These are phyloP conservation scores for Lactarius trivialis DNA, from an alignment of 768 basidiomycete species.

Conservation along the genomic window DNA sequence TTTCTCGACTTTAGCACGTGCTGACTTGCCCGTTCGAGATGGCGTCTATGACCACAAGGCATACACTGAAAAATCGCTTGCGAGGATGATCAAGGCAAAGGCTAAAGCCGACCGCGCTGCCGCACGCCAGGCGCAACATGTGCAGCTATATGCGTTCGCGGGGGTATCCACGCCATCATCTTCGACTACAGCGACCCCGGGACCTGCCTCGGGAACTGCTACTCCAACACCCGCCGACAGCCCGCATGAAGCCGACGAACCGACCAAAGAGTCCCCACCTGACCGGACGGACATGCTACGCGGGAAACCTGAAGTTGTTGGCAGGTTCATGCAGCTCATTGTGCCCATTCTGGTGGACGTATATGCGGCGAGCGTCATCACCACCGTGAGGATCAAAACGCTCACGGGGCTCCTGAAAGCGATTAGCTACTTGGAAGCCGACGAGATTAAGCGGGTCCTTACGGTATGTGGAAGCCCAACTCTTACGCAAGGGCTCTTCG, in stretches of 20 bases:
- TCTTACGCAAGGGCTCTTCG: constrained; percentile 5
- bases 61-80: constrained; percentile 82
- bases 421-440: constrained; percentile 77
- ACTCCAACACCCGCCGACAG: constrained; percentile 31
- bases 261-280: constrained; percentile 32
- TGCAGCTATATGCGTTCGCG: constrained; percentile 10
- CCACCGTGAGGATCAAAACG: constrained; percentile 82
- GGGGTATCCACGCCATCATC: constrained; percentile 13
- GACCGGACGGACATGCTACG: constrained; percentile 74
- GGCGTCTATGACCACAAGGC: constrained; percentile 91
- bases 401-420: constrained; percentile 86
- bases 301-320: constrained; percentile 67
- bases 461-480: constrained; percentile 45
- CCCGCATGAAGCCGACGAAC: constrained; percentile 19
- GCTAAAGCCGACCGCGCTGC: constrained; percentile 76
- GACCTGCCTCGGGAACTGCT: constrained; percentile 31
- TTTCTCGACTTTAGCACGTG: neutral
- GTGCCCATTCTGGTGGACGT: constrained; percentile 95
- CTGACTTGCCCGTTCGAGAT: constrained; percentile 40
- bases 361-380: constrained; percentile 95
- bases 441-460: constrained; percentile 69
- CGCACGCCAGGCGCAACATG: constrained; percentile 44
- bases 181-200: constrained; percentile 22
- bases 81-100: constrained; percentile 71
- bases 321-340: constrained; percentile 79